Evolutionary conservation across 2,329 filamentous ascomycete genomes (phyloP).

Genomic region (Fusarium sp.): DNA sequence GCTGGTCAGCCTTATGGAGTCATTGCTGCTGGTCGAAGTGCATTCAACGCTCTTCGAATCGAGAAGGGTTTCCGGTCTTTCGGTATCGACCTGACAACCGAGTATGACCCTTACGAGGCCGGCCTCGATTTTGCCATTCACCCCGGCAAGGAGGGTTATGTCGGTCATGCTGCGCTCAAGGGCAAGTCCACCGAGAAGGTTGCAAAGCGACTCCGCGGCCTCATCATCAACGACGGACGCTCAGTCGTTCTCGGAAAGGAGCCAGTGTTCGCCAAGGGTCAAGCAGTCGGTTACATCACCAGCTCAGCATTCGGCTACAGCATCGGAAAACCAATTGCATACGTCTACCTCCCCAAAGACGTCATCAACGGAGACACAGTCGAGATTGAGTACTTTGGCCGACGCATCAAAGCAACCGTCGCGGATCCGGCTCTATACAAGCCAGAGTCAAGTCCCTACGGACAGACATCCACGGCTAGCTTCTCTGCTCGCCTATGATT

Average conservation of each 20-base stretch:
- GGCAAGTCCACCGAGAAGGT: slow-evolving; percentile 52
- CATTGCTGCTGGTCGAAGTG: slow-evolving; percentile 68
- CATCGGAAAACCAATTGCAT: slow-evolving; percentile 69
- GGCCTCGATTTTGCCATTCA: slow-evolving; percentile 66
- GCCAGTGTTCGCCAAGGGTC: slow-evolving; percentile 64
- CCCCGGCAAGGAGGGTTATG: slow-evolving; percentile 59
- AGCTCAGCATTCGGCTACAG: slow-evolving; percentile 72
- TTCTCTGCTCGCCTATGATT: slow-evolving; percentile 32
- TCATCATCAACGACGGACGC: slow-evolving; percentile 67
- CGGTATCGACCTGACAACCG: slow-evolving; percentile 69
- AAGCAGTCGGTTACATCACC: slow-evolving; percentile 68
- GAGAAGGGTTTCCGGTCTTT: slow-evolving; percentile 71
- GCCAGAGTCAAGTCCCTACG: slow-evolving; percentile 32
- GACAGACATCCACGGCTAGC: slow-evolving; percentile 6
- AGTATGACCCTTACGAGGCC: slow-evolving; percentile 71
- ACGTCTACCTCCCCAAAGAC: slow-evolving; percentile 65
- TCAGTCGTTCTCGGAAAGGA: slow-evolving; percentile 73
- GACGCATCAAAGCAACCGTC: slow-evolving; percentile 65
- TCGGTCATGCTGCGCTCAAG: slow-evolving; percentile 64
- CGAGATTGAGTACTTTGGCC: slow-evolving; percentile 73
- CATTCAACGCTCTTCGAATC: slow-evolving; percentile 69
- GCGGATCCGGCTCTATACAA: slow-evolving; percentile 56
- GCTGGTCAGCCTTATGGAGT: slow-evolving; percentile 67
- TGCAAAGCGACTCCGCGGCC: slow-evolving; percentile 56
- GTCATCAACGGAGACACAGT: slow-evolving; percentile 62